phyloP scores from a whole-genome alignment of 2,329 filamentous ascomycete species.

The Ophiostoma pallidulum region DNA sequence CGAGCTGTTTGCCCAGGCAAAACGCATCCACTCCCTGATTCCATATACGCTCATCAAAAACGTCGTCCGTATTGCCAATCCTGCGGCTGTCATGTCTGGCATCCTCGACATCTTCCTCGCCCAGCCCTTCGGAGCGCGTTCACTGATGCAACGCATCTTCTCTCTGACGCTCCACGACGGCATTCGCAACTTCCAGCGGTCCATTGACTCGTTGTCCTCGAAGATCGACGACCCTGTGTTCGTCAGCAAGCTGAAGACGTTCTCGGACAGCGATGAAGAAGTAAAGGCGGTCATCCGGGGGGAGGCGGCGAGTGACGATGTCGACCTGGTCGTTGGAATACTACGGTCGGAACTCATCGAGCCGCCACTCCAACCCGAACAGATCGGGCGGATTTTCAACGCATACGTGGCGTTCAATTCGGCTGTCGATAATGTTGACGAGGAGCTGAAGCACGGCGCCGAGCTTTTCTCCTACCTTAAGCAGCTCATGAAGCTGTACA shows the following conservation, averaged over 20 bases:
- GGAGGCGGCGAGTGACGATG: conserved; percentile 62
- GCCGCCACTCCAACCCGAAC: conserved; percentile 60
- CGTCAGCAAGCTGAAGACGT: conserved; percentile 71
- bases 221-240: conserved; percentile 79
- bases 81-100: conserved; percentile 92
- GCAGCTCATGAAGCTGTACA: conserved; percentile 85
- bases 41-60: conserved; percentile 93
- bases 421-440: conserved; percentile 82
- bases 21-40: conserved; percentile 87
- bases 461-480: conserved; percentile 92
- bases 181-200: conserved; percentile 74
- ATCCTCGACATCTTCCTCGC: conserved; percentile 92
- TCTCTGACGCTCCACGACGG: conserved; percentile 85
- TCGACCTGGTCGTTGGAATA: conserved; percentile 80
- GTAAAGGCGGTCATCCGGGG: conserved; percentile 64
- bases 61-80: conserved; percentile 91
- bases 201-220: conserved; percentile 65
- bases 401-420: conserved; percentile 94
- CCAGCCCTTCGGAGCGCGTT: conserved; percentile 84
- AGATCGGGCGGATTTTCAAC: conserved; percentile 82
- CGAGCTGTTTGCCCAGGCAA: conserved; percentile 87
- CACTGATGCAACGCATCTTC: conserved; percentile 89
- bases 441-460: conserved; percentile 79
- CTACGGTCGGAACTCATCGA: conserved; percentile 68
- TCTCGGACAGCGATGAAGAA: conserved; percentile 64